These are phyloP conservation scores for Raphidocelis subcapitata DNA, from an alignment of 139 green algal genomes.

Conservation along the genomic window DNA sequence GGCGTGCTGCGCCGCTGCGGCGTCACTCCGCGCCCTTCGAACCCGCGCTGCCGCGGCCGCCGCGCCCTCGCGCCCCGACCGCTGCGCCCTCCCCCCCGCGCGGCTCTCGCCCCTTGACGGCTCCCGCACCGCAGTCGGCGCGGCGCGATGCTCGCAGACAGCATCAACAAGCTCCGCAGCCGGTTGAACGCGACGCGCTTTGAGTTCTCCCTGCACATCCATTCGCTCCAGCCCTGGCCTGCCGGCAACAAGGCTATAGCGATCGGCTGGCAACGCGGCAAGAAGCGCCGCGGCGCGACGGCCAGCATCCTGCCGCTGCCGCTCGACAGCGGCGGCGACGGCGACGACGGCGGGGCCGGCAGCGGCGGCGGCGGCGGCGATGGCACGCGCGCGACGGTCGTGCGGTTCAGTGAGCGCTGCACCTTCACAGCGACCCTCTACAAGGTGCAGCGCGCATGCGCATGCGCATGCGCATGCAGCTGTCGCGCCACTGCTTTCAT, in stretches of 20 bases:
- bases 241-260: constrained; percentile 36
- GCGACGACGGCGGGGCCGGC: too few species aligned
- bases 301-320: constrained; percentile 34
- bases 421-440: constrained; percentile 53
- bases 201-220: constrained; percentile 45
- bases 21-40: too few species aligned
- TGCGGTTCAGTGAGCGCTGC: constrained; percentile 62
- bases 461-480: too few species aligned
- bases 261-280: constrained; percentile 60
- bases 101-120: too few species aligned
- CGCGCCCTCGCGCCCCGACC: too few species aligned
- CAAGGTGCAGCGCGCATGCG: constrained; percentile 39
- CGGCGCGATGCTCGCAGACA: not conserved
- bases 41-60: too few species aligned
- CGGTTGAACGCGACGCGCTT: constrained; percentile 51
- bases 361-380: too few species aligned
- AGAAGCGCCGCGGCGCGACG: constrained; percentile 52
- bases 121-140: too few species aligned
- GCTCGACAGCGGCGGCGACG: too few species aligned
- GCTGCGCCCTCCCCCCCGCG: too few species aligned
- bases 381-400: constrained; percentile 42
- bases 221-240: constrained; percentile 57
- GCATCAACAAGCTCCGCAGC: constrained; percentile 37
- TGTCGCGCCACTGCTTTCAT: too few species aligned
- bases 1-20: too few species aligned